Evolutionary conservation across 176 grass and related monocot species (phyloP), one percentile per base, ranked within the genome.

Genomic region (Melocanna baccifera): DNA sequence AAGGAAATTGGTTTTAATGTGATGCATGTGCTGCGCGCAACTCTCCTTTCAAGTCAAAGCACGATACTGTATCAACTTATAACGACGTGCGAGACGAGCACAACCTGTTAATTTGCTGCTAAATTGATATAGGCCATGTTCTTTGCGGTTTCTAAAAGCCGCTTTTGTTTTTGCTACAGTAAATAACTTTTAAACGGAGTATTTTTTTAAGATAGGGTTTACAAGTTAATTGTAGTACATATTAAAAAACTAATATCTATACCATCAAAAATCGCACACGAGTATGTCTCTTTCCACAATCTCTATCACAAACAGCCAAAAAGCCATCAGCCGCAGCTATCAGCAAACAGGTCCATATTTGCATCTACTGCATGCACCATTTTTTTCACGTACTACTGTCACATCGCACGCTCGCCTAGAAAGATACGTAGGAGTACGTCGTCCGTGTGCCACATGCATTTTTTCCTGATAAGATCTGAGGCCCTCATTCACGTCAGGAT

Each of bases 341-440:
- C n/a, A n/a, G n/a, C n/a, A n/a, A n/a, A n/a, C n/a, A n/a, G n/a
- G n/a, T n/a, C n/a, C n/a, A n/a, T n/a, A 62, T 16, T 25, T 5
- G 29, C 41, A 23, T 7, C 1, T n/a, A 29, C 59, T 0, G 14
- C 36, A 41, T 8, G 7, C 40, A 7, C 73, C 62, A 45, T 62
- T 18, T 40, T 40, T 84, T 23, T 23, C 63, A 32, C 43, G 39
- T 41, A 50, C 50, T 18, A 37, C 18, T 6, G 18, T 52, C 78
- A 50, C 57, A 20, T 77, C 72, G 53, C 84, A 86, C 88, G 64
- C 83, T 45, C 72, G 20, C 56, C 46, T 6, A 22, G 83, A 86
- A 78, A 78, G 83, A 56, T 71, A 77, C 70, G 71, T 28, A 19
- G 53, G 30, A 12, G 50, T 22, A 7, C 13, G 71, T 22, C 18